phyloP scores from a whole-genome alignment of 2,329 filamentous ascomycete species.

The Ophiostoma ips region DNA sequence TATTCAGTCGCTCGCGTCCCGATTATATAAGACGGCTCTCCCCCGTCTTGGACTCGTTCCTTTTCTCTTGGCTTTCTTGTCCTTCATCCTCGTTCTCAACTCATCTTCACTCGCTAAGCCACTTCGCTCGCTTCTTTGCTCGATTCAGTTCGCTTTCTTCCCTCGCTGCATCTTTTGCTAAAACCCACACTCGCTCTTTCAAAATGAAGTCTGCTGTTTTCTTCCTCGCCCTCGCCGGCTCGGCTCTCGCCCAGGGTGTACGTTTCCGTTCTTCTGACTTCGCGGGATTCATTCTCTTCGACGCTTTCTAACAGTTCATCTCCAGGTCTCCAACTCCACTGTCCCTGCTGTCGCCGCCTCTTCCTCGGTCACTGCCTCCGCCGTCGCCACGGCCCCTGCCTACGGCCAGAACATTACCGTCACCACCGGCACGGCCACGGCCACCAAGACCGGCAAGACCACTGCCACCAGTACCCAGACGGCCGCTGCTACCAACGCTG shows the following conservation, averaged over 20 bases:
- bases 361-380: slow-evolving; percentile 2
- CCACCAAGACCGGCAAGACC: background rate
- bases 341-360: slow-evolving; percentile 19
- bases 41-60: too few species aligned
- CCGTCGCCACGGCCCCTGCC: background rate
- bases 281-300: too few species aligned
- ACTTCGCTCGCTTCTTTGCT: background rate
- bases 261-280: too few species aligned
- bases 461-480: background rate
- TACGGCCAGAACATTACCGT: slow-evolving; percentile 8
- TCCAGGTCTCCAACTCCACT: slow-evolving; percentile 30
- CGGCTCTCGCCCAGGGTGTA: slow-evolving; percentile 23
- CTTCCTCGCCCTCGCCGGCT: slow-evolving; percentile 15
- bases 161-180: background rate
- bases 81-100: too few species aligned
- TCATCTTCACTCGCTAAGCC: too few species aligned
- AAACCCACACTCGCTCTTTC: background rate
- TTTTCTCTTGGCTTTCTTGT: too few species aligned
- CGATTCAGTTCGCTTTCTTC: background rate
- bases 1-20: too few species aligned
- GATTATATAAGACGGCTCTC: too few species aligned
- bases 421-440: slow-evolving; percentile 5
- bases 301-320: background rate
- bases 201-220: slow-evolving; percentile 14
- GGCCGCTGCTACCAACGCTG: background rate